Evolutionary conservation across 1,284 basidiomycete genomes (phyloP), one percentile per base, ranked within the genome.

Genomic region (Ustanciosporium gigantosporum): DNA sequence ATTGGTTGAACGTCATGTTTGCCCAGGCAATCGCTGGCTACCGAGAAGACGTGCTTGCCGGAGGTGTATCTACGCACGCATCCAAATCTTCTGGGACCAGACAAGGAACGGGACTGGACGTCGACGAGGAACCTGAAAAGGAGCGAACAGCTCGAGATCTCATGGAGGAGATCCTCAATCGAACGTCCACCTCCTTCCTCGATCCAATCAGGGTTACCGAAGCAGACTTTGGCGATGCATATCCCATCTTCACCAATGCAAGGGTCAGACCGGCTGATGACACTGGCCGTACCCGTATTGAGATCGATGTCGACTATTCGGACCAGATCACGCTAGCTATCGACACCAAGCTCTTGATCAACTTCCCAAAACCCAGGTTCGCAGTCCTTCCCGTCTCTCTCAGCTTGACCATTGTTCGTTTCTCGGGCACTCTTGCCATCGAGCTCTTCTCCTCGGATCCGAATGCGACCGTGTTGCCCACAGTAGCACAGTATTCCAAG

Each of bases 1-100:
- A 82, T 57, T 84, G 83, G 83, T 70, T 84, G 36, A 84, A 84
- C 65, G 82, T 84, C 27, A 76, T 84, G 16, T 72, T 82, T 22
- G 82, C 82, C 4, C 82, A 84, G 70, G 81, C 82, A 27, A 72
- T 79, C 22, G 61, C 67, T 13, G 75, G 72, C 8, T 80, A 79
- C 60, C 62, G 78, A 71, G 49, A 70, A 79, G 51, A 75, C 76
- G 55, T 76, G 52, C 36, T 76, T 69, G 57, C 78, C 76, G 46
- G 81, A 76, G 68, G 78, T 57, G 36, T 79, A 0, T 52, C 49
- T 2, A 34, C 41, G 23, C 37, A 42, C 21, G 31, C 8, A 11
- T 23, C 51, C 14, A 19, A 8, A 11, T 31, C 41, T 15, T n/a
- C n/a, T n/a, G n/a, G n/a, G n/a, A n/a, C n/a, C n/a, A n/a, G n/a